Conservation (phyloP, 2,329 filamentous ascomycete genomes). For the Cladosporium sp. region DNA sequence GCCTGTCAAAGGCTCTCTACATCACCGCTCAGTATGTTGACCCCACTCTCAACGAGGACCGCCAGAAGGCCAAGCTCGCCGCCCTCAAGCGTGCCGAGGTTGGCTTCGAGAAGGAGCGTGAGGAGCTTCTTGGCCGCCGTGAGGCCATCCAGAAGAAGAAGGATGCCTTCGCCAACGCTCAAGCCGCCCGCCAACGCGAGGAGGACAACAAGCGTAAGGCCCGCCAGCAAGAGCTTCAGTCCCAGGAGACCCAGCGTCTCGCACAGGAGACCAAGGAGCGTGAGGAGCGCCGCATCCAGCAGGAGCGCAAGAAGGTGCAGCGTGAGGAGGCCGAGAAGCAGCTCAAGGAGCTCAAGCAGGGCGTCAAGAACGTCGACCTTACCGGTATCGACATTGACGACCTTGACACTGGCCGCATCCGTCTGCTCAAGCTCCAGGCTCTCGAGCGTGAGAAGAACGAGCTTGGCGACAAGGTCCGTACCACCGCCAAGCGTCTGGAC, state of each 20-base stretch:
- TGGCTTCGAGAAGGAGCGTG: constrained; percentile 88
- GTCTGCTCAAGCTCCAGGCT: constrained; percentile 90
- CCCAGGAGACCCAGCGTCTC: constrained; percentile 83
- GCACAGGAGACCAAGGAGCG: constrained; percentile 90
- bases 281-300: constrained; percentile 77
- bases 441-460: constrained; percentile 98
- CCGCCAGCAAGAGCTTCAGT: constrained; percentile 79
- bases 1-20: constrained; percentile 84
- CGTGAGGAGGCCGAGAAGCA: constrained; percentile 67
- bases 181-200: constrained; percentile 86
- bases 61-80: constrained; percentile 70
- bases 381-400: constrained; percentile 80
- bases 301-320: constrained; percentile 70
- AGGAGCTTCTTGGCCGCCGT: constrained; percentile 77
- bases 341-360: constrained; percentile 89
- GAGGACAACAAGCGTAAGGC: constrained; percentile 83
- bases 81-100: constrained; percentile 77
- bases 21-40: constrained; percentile 96
- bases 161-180: constrained; percentile 83
- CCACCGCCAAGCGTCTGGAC: constrained; percentile 92
- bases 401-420: constrained; percentile 59
- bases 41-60: constrained; percentile 76
- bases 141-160: constrained; percentile 95
- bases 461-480: constrained; percentile 81
- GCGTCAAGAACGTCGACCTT: constrained; percentile 77